Evolutionary conservation across 768 basidiomycete genomes (phyloP).

Genomic region (Kwoniella pini): DNA sequence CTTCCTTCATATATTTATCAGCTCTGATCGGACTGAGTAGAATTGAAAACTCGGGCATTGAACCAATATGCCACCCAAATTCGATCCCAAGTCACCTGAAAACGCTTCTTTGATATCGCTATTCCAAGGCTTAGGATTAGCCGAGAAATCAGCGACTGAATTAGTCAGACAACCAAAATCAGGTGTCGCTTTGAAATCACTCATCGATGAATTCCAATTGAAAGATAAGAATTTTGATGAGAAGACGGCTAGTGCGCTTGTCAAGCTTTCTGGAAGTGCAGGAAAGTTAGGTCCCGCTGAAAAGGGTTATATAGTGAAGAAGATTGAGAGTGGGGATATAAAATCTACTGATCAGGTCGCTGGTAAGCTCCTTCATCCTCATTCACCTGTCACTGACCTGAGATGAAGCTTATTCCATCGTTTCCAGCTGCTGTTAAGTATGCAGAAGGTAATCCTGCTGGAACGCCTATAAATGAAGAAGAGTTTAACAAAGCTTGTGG

Average conservation of each 20-base stretch:
- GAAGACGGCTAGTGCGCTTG: slow-evolving; percentile 71
- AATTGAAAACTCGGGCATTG: neutral
- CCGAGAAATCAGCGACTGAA: slow-evolving; percentile 75
- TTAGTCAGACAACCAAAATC: slow-evolving; percentile 78
- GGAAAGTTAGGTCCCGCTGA: slow-evolving; percentile 65
- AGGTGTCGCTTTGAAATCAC: slow-evolving; percentile 67
- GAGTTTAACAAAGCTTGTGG: slow-evolving; percentile 81
- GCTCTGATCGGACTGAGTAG: neutral
- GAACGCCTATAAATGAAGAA: slow-evolving; percentile 62
- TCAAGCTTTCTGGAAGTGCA: slow-evolving; percentile 65
- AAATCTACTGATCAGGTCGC: slow-evolving; percentile 82
- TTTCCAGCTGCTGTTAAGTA: slow-evolving; percentile 69
- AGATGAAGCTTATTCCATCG: neutral
- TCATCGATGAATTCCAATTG: slow-evolving; percentile 65
- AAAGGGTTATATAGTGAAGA: slow-evolving; percentile 65
- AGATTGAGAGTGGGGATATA: slow-evolving; percentile 70
- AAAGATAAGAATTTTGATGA: slow-evolving; percentile 64
- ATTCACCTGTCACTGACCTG: neutral
- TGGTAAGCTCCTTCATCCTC: slow-evolving; percentile 60
- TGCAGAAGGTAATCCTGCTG: slow-evolving; percentile 61
- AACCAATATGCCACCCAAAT: slow-evolving; percentile 55
- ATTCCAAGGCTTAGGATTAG: slow-evolving; percentile 76
- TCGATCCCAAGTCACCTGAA: slow-evolving; percentile 56
- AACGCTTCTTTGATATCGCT: slow-evolving; percentile 59
- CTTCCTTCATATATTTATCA: too few relatives aligned